Percentiles rank a stretch among this genome's conserved stretches.
These are phyloP conservation scores for Boletus patriciae DNA, from an alignment of 768 basidiomycete species.

Conservation along the genomic window DNA sequence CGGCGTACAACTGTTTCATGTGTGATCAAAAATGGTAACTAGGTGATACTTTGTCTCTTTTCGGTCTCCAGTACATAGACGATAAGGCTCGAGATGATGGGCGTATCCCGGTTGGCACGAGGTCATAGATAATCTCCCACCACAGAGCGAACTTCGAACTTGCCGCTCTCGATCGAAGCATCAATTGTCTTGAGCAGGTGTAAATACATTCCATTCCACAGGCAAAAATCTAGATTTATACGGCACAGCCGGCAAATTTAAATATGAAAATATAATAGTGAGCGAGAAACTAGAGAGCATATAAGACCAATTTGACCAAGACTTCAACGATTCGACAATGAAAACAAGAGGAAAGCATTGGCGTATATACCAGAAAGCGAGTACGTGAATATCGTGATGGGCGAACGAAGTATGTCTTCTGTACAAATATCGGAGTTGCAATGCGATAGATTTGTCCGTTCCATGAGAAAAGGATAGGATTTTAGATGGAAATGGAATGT, in stretches of 20 bases:
- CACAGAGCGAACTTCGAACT: neutral
- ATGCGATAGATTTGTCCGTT: slow-evolving; percentile 2
- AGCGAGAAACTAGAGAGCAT: slow-evolving; percentile 1
- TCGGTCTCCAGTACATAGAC: neutral
- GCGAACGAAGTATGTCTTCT: slow-evolving; percentile 6
- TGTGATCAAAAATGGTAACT: slow-evolving; percentile 8
- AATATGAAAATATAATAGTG: neutral
- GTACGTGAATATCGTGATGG: slow-evolving; percentile 14
- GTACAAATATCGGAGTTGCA: slow-evolving; percentile 3
- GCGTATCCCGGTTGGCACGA: neutral
- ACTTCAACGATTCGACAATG: slow-evolving; percentile 5
- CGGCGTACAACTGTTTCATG: neutral
- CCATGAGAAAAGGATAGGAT: neutral
- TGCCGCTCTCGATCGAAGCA: neutral
- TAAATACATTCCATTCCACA: neutral
- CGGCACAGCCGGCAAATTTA: slow-evolving; percentile 16
- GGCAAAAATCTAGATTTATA: neutral
- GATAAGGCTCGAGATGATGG: neutral
- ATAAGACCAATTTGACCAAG: slow-evolving; percentile 1
- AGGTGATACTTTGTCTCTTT: neutral
- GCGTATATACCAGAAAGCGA: slow-evolving; percentile 13
- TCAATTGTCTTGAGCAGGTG: neutral
- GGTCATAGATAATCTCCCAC: neutral
- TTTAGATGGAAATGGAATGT: neutral
- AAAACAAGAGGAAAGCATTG: slow-evolving; percentile 16